Conservation (phyloP, 2,329 filamentous ascomycete species). For the Epichloe typhina region DNA sequence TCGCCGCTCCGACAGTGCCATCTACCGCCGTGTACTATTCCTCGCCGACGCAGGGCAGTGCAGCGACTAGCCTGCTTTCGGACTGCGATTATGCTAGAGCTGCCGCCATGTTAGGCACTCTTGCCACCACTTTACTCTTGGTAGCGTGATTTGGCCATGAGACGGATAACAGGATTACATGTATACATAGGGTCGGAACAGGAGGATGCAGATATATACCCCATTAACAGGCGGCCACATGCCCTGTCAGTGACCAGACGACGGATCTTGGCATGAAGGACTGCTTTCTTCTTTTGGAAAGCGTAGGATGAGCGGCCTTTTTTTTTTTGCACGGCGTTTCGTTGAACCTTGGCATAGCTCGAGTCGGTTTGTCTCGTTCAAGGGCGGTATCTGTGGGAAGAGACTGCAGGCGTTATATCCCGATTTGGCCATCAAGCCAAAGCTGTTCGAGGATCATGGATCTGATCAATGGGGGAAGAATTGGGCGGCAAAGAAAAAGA, state of each 20-base stretch:
- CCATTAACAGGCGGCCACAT: background rate
- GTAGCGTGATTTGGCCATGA: background rate
- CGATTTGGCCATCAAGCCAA: no score
- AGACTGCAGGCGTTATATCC: no score
- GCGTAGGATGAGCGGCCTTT: background rate
- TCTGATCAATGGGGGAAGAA: no score
- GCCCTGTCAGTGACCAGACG: background rate
- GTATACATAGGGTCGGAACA: background rate
- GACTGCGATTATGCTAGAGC: background rate
- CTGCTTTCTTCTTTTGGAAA: no score
- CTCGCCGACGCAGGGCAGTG: constrained; percentile 2
- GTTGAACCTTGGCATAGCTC: no score
- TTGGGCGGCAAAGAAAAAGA: no score
- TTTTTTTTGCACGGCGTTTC: background rate
- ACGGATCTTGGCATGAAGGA: background rate
- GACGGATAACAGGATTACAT: background rate
- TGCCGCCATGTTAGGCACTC: background rate
- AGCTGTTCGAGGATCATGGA: no score
- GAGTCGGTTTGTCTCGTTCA: no score
- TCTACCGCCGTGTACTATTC: constrained; percentile 6
- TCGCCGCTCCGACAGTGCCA: constrained; percentile 6
- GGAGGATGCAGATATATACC: background rate
- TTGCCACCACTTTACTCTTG: background rate
- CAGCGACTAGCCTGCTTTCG: background rate
- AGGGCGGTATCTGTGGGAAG: background rate